A percentile compares a stretch with the other conserved stretches of the same genome.
Evolutionary conservation across 768 basidiomycete species (phyloP).

Genomic region (Lentinula detonsa): DNA sequence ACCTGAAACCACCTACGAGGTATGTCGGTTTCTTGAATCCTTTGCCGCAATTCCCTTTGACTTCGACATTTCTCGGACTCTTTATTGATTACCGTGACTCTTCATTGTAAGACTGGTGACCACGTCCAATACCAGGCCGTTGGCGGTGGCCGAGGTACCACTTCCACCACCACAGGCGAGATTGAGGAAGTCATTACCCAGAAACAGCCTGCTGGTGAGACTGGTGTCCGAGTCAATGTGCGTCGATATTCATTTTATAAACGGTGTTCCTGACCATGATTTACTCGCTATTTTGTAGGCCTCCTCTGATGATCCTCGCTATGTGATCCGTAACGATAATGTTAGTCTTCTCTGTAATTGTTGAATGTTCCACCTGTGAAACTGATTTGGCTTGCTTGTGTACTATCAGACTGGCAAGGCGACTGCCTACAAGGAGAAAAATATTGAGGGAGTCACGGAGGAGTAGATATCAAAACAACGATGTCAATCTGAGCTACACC

Average conservation of each 20-base stretch:
- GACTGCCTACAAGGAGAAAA: background rate
- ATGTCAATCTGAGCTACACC: background rate
- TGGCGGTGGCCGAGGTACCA: background rate
- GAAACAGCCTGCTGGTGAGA: background rate
- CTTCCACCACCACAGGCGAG: background rate
- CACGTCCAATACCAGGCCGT: slow-evolving; percentile 5
- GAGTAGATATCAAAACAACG: background rate
- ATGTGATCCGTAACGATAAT: slow-evolving; percentile 6
- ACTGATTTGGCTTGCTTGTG: background rate
- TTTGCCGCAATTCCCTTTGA: too few relatives aligned
- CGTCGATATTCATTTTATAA: background rate
- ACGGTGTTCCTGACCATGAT: background rate
- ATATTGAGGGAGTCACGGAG: background rate
- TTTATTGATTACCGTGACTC: background rate
- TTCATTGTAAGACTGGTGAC: background rate
- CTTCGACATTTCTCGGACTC: background rate
- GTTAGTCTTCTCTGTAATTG: background rate
- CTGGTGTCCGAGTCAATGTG: background rate
- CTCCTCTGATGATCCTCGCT: slow-evolving; percentile 5
- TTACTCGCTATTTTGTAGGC: background rate
- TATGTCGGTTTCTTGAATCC: background rate
- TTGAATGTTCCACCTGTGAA: background rate
- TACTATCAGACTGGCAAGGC: background rate
- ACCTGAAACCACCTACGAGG: background rate
- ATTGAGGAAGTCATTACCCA: background rate